Percentiles rank a stretch among this genome's conserved stretches.
These are phyloP conservation scores for Fusarium nodosum DNA, from an alignment of 2,329 filamentous ascomycete genomes.

Conservation along the genomic window DNA sequence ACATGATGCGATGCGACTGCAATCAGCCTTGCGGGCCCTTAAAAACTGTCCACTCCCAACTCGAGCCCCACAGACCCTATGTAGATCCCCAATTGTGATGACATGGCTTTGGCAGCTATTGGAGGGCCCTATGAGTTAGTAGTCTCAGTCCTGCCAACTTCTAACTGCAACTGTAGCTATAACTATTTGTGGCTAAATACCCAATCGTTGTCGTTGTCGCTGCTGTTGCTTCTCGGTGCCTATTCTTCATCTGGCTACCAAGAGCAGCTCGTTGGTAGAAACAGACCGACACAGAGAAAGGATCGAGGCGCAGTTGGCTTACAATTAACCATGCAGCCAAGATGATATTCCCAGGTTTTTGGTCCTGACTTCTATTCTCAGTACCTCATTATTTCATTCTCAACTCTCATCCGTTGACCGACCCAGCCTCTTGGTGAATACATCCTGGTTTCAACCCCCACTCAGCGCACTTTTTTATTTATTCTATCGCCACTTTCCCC, in stretches of 20 bases:
- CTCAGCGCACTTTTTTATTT: conserved; percentile 24
- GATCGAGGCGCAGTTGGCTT: conserved; percentile 22
- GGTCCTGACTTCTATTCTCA: conserved; percentile 40
- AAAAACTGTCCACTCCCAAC: conserved; percentile 1
- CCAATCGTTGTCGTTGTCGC: background rate
- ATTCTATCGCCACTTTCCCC: conserved; percentile 18
- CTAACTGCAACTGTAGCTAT: background rate
- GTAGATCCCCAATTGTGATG: conserved; percentile 10
- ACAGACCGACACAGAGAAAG: background rate
- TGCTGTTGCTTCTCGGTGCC: background rate
- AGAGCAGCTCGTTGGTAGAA: conserved; percentile 22
- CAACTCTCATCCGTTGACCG: conserved; percentile 17
- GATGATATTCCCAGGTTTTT: conserved; percentile 20
- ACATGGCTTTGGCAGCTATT: conserved; percentile 33
- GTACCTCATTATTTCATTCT: conserved; percentile 34
- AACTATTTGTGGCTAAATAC: conserved; percentile 4
- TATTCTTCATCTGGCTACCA: background rate
- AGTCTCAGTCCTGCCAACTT: background rate
- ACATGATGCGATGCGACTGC: conserved; percentile 28
- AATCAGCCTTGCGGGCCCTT: conserved; percentile 28
- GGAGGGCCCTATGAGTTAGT: conserved; percentile 3
- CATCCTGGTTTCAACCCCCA: conserved; percentile 34
- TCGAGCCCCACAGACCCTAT: conserved; percentile 16
- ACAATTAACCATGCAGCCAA: conserved; percentile 11
- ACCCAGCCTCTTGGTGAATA: conserved; percentile 28